A percentile compares a stretch with the other conserved stretches of the same genome.
Conservation (phyloP, 106 monocot species). For the Acanthochlamys bracteata region DNA sequence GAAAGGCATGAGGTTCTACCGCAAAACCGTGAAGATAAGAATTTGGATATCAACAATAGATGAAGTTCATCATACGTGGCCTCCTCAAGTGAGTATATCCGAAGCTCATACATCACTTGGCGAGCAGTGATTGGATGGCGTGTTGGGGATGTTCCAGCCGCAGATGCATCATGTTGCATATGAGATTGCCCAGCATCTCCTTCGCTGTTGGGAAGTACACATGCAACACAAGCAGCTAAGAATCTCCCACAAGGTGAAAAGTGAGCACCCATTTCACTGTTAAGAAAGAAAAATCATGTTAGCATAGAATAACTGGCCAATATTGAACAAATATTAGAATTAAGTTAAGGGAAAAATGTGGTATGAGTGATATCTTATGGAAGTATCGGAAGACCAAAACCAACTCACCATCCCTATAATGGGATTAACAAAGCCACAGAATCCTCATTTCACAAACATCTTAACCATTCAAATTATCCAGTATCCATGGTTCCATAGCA, state of each 20-base stretch:
- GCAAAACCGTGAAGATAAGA: neutral
- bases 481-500: too few species aligned
- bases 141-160: constrained; percentile 72
- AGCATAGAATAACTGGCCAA: neutral
- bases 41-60: neutral
- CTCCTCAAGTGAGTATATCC: constrained; percentile 90
- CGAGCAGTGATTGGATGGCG: constrained; percentile 76
- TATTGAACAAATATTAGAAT: neutral
- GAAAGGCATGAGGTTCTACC: constrained; percentile 5
- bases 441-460: too few species aligned
- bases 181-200: constrained; percentile 63
- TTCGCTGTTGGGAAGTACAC: constrained; percentile 75
- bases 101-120: constrained; percentile 91
- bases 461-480: too few species aligned
- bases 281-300: constrained; percentile 5
- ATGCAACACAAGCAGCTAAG: constrained; percentile 95
- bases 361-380: too few species aligned
- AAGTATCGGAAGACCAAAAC: too few species aligned
- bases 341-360: too few species aligned
- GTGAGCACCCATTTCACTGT: constrained; percentile 99
- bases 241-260: constrained; percentile 98
- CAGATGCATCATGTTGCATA: constrained; percentile 42
- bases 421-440: too few species aligned
- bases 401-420: too few species aligned
- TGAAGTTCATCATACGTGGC: constrained; percentile 47